Base-by-base conservation (phyloP, 2,329 filamentous ascomycete genomes). In the Massarina eburnea region DNA sequence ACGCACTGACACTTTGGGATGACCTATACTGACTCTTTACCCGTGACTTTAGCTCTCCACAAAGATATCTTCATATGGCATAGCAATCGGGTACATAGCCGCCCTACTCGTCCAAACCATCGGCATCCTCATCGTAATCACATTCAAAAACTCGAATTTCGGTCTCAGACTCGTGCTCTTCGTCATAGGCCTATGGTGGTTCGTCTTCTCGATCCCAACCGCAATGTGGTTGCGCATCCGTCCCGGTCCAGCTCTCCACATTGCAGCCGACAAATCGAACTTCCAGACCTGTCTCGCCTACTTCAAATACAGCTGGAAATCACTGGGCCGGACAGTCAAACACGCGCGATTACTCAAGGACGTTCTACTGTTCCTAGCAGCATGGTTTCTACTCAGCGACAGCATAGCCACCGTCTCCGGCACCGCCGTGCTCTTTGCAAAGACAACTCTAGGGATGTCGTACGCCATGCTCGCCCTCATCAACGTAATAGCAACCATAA, bases 341-440 rank as follows among this genome's bases (percentile, higher is more conserved):
- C 81, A 91, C 35, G 91, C 92, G 3, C 78, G 86, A 12, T 80
- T 81, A 9, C 77, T 92, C 6, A 74, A 83, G 40, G 89, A 94
- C 58, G 85, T 92, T 21, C 74, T 88, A 21, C 75, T 92, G 6
- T 94, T 94, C 66, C 80, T 99, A 4, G 83, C 80, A 3, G 91
- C 89, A 5, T 99, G 94, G 94, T 96, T 99, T 66, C 79, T 99
- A 22, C 80, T 99, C 1, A 95, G 89, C 6, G 94, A 99, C 62
- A 91, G 89, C 33, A 91, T 97, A 52, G 94, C 94, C 7, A 97
- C 94, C 0, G 92, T 95, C 0, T 94, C 89, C 26, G 92, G 91
- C 12, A 97, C 94, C 0, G 94, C 94, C 0, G 91, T 97, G 21
- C 78, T 99, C 8, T 99, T 96, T 67, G 94, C 92, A 32, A 97